phyloP scores from a whole-genome alignment of 805 yeast species.

The Kazachstania kunashirensis region DNA sequence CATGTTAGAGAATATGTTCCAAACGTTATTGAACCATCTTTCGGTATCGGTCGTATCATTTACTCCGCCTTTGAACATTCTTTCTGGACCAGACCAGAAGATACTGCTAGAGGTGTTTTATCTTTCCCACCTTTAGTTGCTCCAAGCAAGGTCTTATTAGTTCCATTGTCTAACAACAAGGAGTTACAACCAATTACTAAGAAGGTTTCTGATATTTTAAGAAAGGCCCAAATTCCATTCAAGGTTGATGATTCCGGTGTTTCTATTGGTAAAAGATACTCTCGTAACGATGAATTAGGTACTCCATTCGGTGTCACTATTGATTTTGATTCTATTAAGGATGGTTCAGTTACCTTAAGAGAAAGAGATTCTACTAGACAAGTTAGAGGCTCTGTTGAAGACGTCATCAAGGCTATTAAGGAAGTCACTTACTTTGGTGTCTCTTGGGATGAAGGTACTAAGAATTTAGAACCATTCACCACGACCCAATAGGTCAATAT shows the following conservation, averaged over 20 bases:
- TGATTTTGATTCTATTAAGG: constrained; percentile 86
- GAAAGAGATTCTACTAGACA: constrained; percentile 96
- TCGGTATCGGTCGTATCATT: constrained; percentile 96
- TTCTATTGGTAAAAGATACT: constrained; percentile 94
- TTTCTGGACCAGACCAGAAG: constrained; percentile 92
- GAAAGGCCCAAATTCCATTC: constrained; percentile 78
- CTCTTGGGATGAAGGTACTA: constrained; percentile 82
- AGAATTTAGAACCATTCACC: constrained; percentile 61
- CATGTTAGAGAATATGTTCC: constrained; percentile 94
- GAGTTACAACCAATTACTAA: constrained; percentile 68
- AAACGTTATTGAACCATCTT: constrained; percentile 96
- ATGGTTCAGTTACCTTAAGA: constrained; percentile 83
- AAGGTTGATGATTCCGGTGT: constrained; percentile 96
- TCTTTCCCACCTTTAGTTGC: constrained; percentile 94
- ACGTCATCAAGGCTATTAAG: constrained; percentile 63
- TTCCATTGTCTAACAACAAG: constrained; percentile 82
- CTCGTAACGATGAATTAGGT: constrained; percentile 97
- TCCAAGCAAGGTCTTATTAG: constrained; percentile 92
- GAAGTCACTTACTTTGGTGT: constrained; percentile 63
- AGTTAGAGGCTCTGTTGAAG: constrained; percentile 82
- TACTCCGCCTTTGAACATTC: constrained; percentile 89
- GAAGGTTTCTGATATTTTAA: constrained; percentile 59
- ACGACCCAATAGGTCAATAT: constrained; percentile 59
- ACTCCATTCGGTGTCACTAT: constrained; percentile 97
- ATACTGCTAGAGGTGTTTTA: constrained; percentile 76